These are phyloP conservation scores for Sistotremastrum niveocremeum DNA, from an alignment of 768 basidiomycete genomes.

Conservation along the genomic window DNA sequence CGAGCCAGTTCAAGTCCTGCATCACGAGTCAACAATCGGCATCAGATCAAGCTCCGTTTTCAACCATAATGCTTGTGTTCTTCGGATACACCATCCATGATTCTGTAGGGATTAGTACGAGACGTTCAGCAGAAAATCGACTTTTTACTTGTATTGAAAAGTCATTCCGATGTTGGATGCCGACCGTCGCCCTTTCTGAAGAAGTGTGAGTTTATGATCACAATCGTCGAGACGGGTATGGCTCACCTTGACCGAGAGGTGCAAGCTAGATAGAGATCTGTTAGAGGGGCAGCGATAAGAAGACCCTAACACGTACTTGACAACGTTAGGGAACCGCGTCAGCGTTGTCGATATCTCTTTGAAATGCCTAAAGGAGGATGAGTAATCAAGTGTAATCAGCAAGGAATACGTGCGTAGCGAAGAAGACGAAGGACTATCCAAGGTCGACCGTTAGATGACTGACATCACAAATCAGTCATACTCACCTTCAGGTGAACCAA, in stretches of 20 bases:
- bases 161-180: slow-evolving; percentile 49
- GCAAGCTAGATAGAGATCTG: slow-evolving; percentile 37
- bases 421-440: slow-evolving; percentile 69
- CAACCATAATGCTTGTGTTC: slow-evolving; percentile 62
- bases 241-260: slow-evolving; percentile 65
- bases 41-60: background rate
- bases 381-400: background rate
- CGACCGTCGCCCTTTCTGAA: slow-evolving; percentile 40
- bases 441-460: background rate
- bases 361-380: slow-evolving; percentile 44
- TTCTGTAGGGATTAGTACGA: slow-evolving; percentile 26
- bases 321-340: slow-evolving; percentile 60
- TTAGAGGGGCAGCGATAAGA: background rate
- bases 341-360: slow-evolving; percentile 67
- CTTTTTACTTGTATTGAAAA: slow-evolving; percentile 62
- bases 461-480: background rate
- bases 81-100: slow-evolving; percentile 57
- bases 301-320: slow-evolving; percentile 41
- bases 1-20: slow-evolving; percentile 80
- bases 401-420: slow-evolving; percentile 57
- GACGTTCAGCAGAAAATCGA: background rate
- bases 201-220: background rate
- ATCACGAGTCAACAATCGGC: slow-evolving; percentile 4
- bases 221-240: background rate
- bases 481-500: slow-evolving; percentile 59